phyloP scores from a whole-genome alignment of 306 rosid species.

The Cotoneaster glaucophyllus region DNA sequence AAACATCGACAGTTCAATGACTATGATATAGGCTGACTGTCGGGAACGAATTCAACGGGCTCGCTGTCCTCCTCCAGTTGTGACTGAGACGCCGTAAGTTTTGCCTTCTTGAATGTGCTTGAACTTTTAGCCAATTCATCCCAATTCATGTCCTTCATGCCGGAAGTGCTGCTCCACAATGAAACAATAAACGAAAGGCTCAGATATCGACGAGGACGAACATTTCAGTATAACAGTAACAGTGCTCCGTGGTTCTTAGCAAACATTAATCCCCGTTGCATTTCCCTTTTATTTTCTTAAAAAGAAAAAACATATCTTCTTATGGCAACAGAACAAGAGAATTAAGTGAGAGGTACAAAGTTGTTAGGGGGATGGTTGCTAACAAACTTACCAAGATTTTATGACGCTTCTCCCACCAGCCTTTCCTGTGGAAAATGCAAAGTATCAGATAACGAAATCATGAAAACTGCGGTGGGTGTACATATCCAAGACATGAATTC shows the following conservation, averaged over 20 bases:
- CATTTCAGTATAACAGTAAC: constrained; percentile 5
- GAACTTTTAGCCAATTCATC: constrained; percentile 53
- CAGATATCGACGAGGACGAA: neutral
- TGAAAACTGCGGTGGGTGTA: constrained; percentile 1
- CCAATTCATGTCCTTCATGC: constrained; percentile 26
- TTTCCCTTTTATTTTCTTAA: neutral
- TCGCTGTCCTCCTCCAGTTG: constrained; percentile 38
- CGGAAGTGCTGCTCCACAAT: constrained; percentile 36
- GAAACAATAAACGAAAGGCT: neutral
- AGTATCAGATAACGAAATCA: constrained; percentile 18
- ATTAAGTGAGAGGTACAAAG: neutral
- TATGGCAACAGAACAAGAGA: neutral
- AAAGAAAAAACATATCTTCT: neutral
- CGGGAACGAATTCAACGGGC: constrained; percentile 46
- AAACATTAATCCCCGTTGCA: neutral
- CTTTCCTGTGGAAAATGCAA: constrained; percentile 36
- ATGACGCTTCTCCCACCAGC: constrained; percentile 30
- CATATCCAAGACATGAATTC: neutral
- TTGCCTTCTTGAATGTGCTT: constrained; percentile 59
- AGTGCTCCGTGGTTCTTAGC: neutral
- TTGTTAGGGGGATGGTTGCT: neutral
- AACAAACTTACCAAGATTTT: constrained; percentile 42
- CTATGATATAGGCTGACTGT: constrained; percentile 36
- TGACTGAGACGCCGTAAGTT: constrained; percentile 44
- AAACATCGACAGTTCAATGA: neutral